These are phyloP conservation scores for Didymella pomorum DNA, from an alignment of 2,329 filamentous ascomycete species.

Conservation along the genomic window DNA sequence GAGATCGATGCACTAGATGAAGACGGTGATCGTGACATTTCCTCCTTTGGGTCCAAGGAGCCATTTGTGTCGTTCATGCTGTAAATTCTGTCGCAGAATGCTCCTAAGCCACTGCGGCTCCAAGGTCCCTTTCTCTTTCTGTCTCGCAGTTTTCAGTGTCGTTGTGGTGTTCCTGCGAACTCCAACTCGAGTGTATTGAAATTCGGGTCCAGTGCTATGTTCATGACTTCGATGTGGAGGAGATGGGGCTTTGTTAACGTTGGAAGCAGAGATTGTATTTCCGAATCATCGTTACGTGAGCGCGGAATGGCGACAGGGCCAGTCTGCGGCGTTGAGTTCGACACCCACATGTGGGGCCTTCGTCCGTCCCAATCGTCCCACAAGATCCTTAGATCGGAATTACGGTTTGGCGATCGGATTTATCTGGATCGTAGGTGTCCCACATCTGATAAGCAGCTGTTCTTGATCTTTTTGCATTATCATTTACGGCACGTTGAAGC, in stretches of 20 bases:
- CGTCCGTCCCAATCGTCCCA: background rate
- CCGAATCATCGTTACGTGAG: conserved; percentile 10
- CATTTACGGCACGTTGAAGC: background rate
- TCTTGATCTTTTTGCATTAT: background rate
- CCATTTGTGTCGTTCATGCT: conserved; percentile 3
- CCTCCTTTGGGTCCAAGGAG: conserved; percentile 10
- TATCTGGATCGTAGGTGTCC: background rate
- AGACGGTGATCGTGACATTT: conserved; percentile 5
- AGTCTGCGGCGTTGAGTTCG: conserved; percentile 1
- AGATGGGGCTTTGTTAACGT: conserved; percentile 10
- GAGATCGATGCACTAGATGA: conserved; percentile 2
- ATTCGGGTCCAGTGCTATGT: background rate
- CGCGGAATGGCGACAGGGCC: conserved; percentile 1
- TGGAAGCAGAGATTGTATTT: conserved; percentile 3
- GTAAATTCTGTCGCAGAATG: background rate
- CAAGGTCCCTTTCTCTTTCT: background rate
- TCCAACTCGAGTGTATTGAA: background rate
- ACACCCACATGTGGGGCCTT: conserved; percentile 16
- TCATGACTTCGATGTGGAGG: conserved; percentile 15
- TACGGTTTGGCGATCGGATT: conserved; percentile 11
- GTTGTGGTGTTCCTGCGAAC: background rate
- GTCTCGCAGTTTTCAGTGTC: background rate
- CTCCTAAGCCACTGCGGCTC: background rate
- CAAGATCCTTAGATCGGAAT: conserved; percentile 10
- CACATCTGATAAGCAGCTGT: conserved; percentile 2